Evolutionary conservation across 768 basidiomycete genomes (phyloP).

Genomic region (Tylopilus sp.): DNA sequence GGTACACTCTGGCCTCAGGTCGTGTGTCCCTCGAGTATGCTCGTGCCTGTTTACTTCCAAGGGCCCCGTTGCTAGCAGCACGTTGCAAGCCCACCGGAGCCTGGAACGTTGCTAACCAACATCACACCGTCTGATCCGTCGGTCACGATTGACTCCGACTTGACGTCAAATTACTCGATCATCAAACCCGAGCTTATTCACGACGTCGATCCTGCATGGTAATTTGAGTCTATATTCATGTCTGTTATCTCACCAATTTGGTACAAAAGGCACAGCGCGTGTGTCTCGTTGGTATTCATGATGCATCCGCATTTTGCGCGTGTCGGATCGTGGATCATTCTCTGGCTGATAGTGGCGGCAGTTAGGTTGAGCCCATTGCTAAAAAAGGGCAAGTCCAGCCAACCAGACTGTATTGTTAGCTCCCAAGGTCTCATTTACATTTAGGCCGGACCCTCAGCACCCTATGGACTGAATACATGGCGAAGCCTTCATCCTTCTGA

Average conservation of each 20-base stretch:
- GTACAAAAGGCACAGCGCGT: neutral
- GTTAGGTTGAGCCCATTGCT: neutral
- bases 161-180: no score
- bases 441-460: neutral
- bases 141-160: neutral
- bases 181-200: neutral
- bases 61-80: no score
- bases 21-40: no score
- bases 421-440: neutral
- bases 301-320: neutral
- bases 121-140: neutral
- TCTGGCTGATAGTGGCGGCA: neutral
- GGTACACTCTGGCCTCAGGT: no score
- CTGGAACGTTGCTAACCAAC: neutral
- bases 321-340: no score
- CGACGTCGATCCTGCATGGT: neutral
- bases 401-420: no score
- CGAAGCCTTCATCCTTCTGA: neutral
- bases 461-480: neutral
- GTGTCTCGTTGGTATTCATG: no score
- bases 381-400: neutral
- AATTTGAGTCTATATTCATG: neutral
- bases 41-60: no score
- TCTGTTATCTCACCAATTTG: neutral
- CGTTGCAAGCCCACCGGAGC: no score